Base-by-base conservation (phyloP, 176 grass and related monocot species). In the Dendrocalamus sinicus region DNA sequence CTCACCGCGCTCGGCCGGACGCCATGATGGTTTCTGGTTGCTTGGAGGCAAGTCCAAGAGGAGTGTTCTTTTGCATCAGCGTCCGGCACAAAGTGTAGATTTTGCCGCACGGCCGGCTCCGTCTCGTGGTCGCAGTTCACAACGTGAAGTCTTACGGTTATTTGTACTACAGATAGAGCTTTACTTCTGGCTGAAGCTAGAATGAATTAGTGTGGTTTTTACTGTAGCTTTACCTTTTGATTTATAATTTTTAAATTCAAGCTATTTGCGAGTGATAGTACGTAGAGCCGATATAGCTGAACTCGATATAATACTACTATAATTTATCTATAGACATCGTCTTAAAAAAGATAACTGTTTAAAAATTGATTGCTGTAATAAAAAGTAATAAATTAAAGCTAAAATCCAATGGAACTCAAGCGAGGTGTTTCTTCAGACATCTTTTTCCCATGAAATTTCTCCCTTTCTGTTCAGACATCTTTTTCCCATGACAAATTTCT, bases 41-140 rank as follows among this genome's bases (percentile, higher is more conserved):
- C 85, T 88, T 91, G 43, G 63, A 84, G 69, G 75, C 85, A 64
- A 80, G 67, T 46, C 40, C 79, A 79, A 78, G 22, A 53, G 32
- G 67, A 67, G 46, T 7, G 46, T 28, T 41, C 71, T 24, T 64
- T 40, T 4, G 54, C 46, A 23, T 90, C 32, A 28, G 26, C 58
- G 65, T 37, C 67, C 72, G 65, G 8, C 37, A 12, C 30, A 7
- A 51, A 58, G 47, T 58, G 50, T 28, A n/a, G 70, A 73, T 48
- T 69, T 32, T 0, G 67, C 12, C 30, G 2, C 72, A 50, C 30
- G 22, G 7, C 13, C 22, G 44, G 44, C 44, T 5, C 15, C 0
- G 9, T 1, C 1, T 41, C 30, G 12, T 19, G 19, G 22, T 70
- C n/a, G 22, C 71, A 26, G 0, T 51, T 78, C 23, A 72, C 45